Percentiles rank a stretch among this genome's conserved stretches.
These are phyloP conservation scores for Actinomortierella wolfii DNA, from an alignment of 371 early-diverging fungal species.

Conservation along the genomic window DNA sequence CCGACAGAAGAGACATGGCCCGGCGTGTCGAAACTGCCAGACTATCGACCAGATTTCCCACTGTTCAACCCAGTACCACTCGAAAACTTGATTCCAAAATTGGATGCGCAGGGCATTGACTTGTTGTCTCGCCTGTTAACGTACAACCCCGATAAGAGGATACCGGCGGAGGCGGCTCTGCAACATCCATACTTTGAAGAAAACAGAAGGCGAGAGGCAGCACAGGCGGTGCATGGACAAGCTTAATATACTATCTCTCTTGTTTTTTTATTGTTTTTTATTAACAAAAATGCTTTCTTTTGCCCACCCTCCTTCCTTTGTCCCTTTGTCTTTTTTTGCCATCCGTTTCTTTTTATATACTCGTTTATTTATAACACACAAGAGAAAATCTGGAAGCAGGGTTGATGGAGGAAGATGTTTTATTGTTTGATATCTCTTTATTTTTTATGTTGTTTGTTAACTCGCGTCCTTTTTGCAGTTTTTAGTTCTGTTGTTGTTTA, in stretches of 20 bases:
- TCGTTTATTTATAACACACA: no score
- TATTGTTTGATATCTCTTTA: not conserved
- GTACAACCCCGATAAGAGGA: constrained; percentile 62
- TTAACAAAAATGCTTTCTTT: not conserved
- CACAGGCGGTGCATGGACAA: no score
- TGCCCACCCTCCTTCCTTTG: not conserved
- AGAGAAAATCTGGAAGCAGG: no score
- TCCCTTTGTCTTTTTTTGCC: no score
- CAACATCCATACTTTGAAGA: constrained; percentile 28
- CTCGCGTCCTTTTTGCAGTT: not conserved
- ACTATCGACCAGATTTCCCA: constrained; percentile 83
- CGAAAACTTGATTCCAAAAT: constrained; percentile 77
- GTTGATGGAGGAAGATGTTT: no score
- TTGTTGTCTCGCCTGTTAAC: constrained; percentile 66
- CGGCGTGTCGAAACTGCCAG: constrained; percentile 88
- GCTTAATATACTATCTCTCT: not conserved
- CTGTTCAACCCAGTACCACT: constrained; percentile 70
- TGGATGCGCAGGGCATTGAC: constrained; percentile 83
- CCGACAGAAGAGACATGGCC: constrained; percentile 94
- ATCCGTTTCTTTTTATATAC: not conserved
- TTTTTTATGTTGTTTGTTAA: not conserved
- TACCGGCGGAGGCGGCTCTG: constrained; percentile 62
- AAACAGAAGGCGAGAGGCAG: not conserved
- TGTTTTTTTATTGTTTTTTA: no score
- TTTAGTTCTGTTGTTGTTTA: constrained; percentile 5